Conservation (phyloP, 257 asterid genomes). For the Solanum appendiculatum region DNA sequence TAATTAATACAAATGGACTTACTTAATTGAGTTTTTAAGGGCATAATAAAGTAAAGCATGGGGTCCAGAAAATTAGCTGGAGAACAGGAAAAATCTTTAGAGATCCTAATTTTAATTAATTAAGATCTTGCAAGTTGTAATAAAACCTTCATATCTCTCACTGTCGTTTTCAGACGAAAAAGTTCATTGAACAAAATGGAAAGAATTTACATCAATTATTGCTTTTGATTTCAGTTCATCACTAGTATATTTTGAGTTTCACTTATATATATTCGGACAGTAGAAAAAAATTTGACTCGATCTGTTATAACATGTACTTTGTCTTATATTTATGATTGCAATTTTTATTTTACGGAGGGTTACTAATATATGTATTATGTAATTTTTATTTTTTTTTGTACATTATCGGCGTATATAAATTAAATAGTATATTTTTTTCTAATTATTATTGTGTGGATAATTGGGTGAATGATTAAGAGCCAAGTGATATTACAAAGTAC, state of each 20-base stretch:
- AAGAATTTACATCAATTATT: slow-evolving; percentile 1
- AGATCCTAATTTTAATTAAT: neutral
- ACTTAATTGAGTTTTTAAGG: neutral
- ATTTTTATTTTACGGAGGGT: neutral
- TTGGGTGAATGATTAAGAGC: neutral
- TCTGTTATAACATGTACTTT: neutral
- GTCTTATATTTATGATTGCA: neutral
- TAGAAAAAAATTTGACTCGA: neutral
- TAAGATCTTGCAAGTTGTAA: slow-evolving; percentile 4
- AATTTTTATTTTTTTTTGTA: too few species aligned
- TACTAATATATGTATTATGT: neutral
- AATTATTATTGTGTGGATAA: neutral
- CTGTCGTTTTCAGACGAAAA: slow-evolving; percentile 8
- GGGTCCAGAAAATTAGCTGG: neutral
- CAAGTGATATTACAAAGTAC: neutral
- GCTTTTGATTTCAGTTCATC: neutral
- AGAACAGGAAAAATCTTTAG: neutral
- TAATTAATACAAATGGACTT: neutral
- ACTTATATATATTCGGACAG: too few species aligned
- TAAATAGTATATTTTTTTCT: neutral
- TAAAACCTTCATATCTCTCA: neutral
- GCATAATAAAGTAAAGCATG: neutral
- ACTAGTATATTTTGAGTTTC: neutral
- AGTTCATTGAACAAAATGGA: slow-evolving; percentile 7
- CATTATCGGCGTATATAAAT: neutral